phyloP scores from a whole-genome alignment of 1,139 yeast genomes.

The Taphrina deformans region DNA sequence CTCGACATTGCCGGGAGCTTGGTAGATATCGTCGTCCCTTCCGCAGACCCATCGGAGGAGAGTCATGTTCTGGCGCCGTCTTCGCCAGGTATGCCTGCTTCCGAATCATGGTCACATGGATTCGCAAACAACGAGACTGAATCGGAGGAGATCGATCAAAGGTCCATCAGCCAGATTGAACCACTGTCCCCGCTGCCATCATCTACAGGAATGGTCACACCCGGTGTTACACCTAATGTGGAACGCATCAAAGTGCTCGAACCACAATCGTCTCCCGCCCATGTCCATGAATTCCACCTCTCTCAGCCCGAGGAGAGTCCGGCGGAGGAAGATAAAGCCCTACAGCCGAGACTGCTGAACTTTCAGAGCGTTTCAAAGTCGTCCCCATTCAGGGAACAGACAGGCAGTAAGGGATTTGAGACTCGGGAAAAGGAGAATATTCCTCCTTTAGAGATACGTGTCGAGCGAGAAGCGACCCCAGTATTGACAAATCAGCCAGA shows the following conservation, averaged over 20 bases:
- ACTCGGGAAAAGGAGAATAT: constrained; percentile 11
- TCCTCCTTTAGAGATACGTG: neutral
- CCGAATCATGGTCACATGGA: neutral
- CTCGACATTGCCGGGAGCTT: constrained; percentile 23
- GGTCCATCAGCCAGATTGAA: neutral
- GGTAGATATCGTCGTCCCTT: neutral
- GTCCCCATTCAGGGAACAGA: neutral
- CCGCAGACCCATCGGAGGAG: neutral
- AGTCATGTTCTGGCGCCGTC: constrained; percentile 10
- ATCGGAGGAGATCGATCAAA: neutral
- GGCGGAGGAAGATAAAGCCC: neutral
- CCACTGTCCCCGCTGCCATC: constrained; percentile 10
- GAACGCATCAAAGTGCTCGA: neutral
- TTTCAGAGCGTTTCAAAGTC: neutral
- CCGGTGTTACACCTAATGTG: constrained; percentile 1
- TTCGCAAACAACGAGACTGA: neutral
- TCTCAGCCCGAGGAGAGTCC: neutral
- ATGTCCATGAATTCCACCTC: neutral
- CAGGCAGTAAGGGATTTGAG: neutral
- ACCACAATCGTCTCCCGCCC: neutral
- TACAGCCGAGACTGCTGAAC: constrained; percentile 13
- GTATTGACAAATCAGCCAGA: neutral
- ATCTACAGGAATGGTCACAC: constrained; percentile 17
- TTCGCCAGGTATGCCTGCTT: constrained; percentile 10
- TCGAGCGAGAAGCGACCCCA: neutral